Conservation (phyloP, 2,329 filamentous ascomycete genomes). For the Colletotrichum shisoi region DNA sequence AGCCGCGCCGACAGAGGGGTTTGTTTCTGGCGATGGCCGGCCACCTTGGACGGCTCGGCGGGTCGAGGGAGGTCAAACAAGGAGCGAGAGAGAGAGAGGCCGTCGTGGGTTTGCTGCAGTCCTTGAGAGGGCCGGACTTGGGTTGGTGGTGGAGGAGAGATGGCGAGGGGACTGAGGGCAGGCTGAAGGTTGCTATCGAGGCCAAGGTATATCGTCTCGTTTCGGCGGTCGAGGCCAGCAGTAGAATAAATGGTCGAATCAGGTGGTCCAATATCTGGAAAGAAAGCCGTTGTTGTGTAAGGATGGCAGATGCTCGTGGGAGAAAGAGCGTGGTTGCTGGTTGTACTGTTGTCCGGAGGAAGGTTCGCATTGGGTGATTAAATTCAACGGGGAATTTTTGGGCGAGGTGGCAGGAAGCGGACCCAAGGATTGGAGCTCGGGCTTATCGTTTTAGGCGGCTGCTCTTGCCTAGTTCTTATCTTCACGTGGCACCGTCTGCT, state of each 20-base stretch:
- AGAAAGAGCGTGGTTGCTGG: conserved; percentile 22
- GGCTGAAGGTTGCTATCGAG: conserved; percentile 4
- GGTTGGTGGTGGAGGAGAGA: background rate
- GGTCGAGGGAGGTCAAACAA: conserved; percentile 8
- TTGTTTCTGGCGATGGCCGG: conserved; percentile 13
- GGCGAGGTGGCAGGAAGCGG: conserved; percentile 39
- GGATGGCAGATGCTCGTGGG: conserved; percentile 1
- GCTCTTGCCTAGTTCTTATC: conserved; percentile 28
- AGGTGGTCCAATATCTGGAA: background rate
- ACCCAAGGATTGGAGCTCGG: conserved; percentile 29
- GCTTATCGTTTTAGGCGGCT: conserved; percentile 30
- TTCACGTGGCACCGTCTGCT: conserved; percentile 34
- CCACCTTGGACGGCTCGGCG: conserved; percentile 31
- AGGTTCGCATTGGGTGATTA: conserved; percentile 17
- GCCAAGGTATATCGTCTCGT: conserved; percentile 14
- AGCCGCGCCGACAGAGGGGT: conserved; percentile 41
- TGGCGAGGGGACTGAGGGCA: conserved; percentile 20
- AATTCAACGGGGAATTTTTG: conserved; percentile 36
- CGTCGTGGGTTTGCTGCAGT: conserved; percentile 15
- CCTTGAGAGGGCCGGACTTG: conserved; percentile 15
- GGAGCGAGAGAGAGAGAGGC: background rate
- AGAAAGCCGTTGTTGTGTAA: background rate
- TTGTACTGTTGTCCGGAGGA: conserved; percentile 9
- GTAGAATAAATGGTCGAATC: background rate
- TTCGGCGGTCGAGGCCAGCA: conserved; percentile 12